Evolutionary conservation across 2,329 filamentous ascomycete species (phyloP).

Genomic region (Pseudocercospora fijiensis): DNA sequence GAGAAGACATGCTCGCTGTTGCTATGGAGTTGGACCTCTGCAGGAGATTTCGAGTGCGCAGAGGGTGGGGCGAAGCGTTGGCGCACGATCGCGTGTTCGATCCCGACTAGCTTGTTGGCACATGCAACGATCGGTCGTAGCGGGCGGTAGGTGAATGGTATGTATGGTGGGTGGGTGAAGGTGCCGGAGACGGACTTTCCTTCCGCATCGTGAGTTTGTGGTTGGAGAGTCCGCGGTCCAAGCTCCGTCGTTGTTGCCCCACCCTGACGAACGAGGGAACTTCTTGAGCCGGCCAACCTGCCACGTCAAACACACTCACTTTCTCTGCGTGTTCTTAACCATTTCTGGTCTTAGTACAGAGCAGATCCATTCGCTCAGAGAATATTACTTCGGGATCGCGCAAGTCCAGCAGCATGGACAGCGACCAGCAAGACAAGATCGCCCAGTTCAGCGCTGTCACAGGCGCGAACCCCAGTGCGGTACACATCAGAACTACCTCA

Average conservation of each 20-base stretch:
- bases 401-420: slow-evolving; percentile 28
- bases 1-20: slow-evolving; percentile 6
- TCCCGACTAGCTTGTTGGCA: neutral
- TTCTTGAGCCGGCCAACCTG: neutral
- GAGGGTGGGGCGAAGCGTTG: neutral
- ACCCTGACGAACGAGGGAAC: neutral
- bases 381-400: neutral
- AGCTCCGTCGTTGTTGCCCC: neutral
- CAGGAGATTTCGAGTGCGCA: neutral
- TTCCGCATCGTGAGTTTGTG: neutral
- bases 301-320: neutral
- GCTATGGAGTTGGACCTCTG: neutral
- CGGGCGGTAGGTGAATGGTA: neutral
- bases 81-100: neutral
- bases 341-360: neutral
- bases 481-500: slow-evolving; percentile 24
- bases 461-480: slow-evolving; percentile 36
- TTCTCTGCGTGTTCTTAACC: neutral
- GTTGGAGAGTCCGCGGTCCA: neutral
- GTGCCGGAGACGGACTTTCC: slow-evolving; percentile 6
- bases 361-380: neutral
- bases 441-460: slow-evolving; percentile 42
- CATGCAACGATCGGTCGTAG: neutral
- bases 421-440: slow-evolving; percentile 36
- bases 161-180: slow-evolving; percentile 7